Evolutionary conservation across 2,329 filamentous ascomycete genomes (phyloP).

Genomic region (Fusarium dlaminii): DNA sequence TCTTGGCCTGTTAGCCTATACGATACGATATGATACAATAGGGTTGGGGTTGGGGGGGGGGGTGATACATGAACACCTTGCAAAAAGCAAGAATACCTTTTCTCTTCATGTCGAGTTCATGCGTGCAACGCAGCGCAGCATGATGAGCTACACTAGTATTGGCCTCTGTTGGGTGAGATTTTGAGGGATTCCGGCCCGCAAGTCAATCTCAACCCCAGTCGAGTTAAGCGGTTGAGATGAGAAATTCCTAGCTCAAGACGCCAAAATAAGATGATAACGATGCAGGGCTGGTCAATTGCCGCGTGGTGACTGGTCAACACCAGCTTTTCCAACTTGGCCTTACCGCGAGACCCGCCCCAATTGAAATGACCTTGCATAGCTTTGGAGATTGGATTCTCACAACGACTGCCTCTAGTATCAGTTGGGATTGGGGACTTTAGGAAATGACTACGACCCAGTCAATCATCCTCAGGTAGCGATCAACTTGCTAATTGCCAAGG

Average conservation of each 20-base stretch:
- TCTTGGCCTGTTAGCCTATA: not conserved
- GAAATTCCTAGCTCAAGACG: conserved; percentile 20
- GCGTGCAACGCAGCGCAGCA: not conserved
- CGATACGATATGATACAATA: not conserved
- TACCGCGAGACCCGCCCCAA: conserved; percentile 34
- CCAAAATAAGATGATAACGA: conserved; percentile 32
- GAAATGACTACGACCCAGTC: conserved; percentile 31
- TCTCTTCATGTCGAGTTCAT: conserved; percentile 1
- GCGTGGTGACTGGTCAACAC: conserved; percentile 29
- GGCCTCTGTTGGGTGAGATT: conserved; percentile 8
- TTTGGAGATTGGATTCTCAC: conserved; percentile 35
- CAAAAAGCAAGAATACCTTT: not conserved
- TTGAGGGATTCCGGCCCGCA: conserved; percentile 27
- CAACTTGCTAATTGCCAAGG: conserved; percentile 1
- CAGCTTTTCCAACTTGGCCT: conserved; percentile 14
- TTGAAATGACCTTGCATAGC: conserved; percentile 37
- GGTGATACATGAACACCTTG: not conserved
- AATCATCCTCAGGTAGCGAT: conserved; percentile 6
- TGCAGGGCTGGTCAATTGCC: conserved; percentile 31
- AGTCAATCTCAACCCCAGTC: conserved; percentile 24
- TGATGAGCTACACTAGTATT: conserved; percentile 7
- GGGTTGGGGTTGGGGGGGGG: not conserved
- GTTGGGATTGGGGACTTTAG: conserved; percentile 9
- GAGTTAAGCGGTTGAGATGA: conserved; percentile 3
- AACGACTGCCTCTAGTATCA: conserved; percentile 30